Percentiles rank a stretch among this genome's conserved stretches.
Evolutionary conservation across 176 grass and related monocot species (phyloP).

Genomic region (Alloteropsis semialata): DNA sequence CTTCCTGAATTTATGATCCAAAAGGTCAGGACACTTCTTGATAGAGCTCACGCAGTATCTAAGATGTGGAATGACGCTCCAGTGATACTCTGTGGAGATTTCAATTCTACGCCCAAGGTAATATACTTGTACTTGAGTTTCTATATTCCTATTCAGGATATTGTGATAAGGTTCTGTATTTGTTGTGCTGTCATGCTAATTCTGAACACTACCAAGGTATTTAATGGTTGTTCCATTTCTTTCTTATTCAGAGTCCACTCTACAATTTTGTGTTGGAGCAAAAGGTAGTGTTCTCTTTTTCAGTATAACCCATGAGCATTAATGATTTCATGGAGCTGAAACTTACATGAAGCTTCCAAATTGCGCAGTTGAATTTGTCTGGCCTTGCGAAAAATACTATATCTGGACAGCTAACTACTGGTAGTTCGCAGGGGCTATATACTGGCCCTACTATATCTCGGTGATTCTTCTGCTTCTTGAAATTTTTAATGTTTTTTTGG

Average conservation of each 20-base stretch:
- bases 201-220: conserved; percentile 26
- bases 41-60: conserved; percentile 67
- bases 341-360: conserved; percentile 37
- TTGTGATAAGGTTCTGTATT: conserved; percentile 10
- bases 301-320: not conserved
- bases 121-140: conserved; percentile 13
- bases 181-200: conserved; percentile 19
- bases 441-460: conserved; percentile 39
- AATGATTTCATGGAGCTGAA: conserved; percentile 8
- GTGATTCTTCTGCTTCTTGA: conserved; percentile 39
- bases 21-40: conserved; percentile 89
- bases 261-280: conserved; percentile 74
- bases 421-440: conserved; percentile 44
- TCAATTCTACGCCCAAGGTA: conserved; percentile 88
- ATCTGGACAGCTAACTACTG: conserved; percentile 75
- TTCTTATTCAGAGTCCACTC: conserved; percentile 70
- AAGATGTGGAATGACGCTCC: conserved; percentile 85
- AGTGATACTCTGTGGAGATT: conserved; percentile 96
- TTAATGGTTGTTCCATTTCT: conserved; percentile 32
- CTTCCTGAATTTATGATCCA: conserved; percentile 31
- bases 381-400: conserved; percentile 55
- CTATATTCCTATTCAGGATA: conserved; percentile 7
- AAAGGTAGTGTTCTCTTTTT: conserved; percentile 59
- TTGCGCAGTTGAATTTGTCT: conserved; percentile 66
- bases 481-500: conserved; percentile 8